Evolutionary conservation across 1,284 basidiomycete genomes (phyloP).

Genomic region (Polyporus tsugae): DNA sequence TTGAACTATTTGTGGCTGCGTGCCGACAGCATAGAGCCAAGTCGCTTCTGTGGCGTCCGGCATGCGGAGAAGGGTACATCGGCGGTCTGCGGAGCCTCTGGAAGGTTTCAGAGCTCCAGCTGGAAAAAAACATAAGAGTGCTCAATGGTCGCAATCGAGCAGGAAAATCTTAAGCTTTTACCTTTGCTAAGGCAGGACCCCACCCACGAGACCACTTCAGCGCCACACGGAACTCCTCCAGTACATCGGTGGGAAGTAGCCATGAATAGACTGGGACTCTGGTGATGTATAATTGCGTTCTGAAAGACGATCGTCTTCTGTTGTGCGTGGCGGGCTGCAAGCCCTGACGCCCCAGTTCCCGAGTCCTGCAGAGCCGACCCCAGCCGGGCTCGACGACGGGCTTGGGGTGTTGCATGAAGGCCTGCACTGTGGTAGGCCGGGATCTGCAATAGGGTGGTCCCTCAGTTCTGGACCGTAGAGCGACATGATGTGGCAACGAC

Average conservation of each 20-base stretch:
- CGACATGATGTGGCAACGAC: too few species aligned
- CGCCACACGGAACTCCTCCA: not conserved
- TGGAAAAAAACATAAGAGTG: not conserved
- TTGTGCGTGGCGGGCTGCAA: not conserved
- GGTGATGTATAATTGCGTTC: not conserved
- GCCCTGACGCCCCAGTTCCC: not conserved
- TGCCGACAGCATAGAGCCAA: not conserved
- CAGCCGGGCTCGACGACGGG: too few species aligned
- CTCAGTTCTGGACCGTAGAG: too few species aligned
- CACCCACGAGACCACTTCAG: not conserved
- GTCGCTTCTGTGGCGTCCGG: not conserved
- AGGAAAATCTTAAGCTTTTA: not conserved
- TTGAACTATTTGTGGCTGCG: not conserved
- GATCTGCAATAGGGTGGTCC: too few species aligned
- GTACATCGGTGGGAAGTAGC: not conserved
- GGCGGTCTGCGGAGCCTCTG: not conserved
- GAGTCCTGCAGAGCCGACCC: not conserved
- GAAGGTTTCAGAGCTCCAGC: not conserved
- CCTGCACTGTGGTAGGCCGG: too few species aligned
- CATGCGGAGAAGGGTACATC: not conserved
- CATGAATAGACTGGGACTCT: not conserved
- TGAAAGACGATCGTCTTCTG: not conserved
- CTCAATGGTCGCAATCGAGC: not conserved
- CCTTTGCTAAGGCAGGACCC: not conserved
- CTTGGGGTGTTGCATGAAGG: too few species aligned